Evolutionary conservation across 108 stramenopile species (phyloP), one percentile per base, ranked within the genome.

Genomic region (Nitzschia palea): DNA sequence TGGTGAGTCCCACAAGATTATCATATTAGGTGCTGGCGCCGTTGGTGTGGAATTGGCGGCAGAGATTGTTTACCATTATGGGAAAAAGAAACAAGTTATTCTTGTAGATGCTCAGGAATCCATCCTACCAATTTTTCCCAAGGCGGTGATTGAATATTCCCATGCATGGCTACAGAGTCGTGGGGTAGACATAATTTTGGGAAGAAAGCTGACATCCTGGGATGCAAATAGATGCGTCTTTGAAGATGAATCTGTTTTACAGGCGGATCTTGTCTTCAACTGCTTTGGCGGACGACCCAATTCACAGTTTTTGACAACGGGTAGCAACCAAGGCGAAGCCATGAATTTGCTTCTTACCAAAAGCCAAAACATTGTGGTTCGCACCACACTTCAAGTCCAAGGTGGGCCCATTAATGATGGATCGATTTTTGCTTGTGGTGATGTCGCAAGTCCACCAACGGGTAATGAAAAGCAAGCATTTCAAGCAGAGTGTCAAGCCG

Each of bases 31-130:
- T n/a, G 73, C 63, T 10, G 73, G 73, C 10, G 73, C 73, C 23
- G 73, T 74, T n/a, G 73, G 73, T 0, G 54, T 63, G 0, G 73
- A 74, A 32, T 55, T 74, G 47, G 73, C 73, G 15, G 65, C 73
- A 6, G 73, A 74, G 44, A 67, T 74, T 43, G 57, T 67, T 2
- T 65, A 74, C 30, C 58, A 66, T 34, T 64, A 50, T 22, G 17
- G 35, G 26, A 1, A 17, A 18, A 36, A 48, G 31, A 62, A 62
- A 30, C 18, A 33, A 35, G 65, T 74, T 18, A 74, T 57, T 0
- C 48, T 74, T 0, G 5, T 74, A 10, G 73, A 74, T 37, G 65
- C 27, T 23, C 28, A 60, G 22, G 1, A 45, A 15, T n/a, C 40
- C 0, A 30, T 74, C 26, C 47, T 66, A 3, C 50, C 73, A 17